Evolutionary conservation across 495 filamentous ascomycete genomes (phyloP).

Genomic region (Penicillium lagena): DNA sequence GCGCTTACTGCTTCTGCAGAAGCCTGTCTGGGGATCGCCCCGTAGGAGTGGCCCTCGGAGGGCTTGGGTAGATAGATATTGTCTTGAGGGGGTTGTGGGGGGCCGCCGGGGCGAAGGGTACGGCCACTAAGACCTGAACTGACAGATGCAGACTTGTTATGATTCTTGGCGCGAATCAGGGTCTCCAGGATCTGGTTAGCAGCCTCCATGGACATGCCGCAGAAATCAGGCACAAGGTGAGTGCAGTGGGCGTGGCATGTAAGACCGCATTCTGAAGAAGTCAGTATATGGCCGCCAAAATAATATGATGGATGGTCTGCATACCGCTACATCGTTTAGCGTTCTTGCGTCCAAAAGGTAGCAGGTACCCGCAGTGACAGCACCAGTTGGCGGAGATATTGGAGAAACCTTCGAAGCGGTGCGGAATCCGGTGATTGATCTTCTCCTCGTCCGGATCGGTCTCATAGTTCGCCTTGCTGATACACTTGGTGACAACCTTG

Average conservation of each 20-base stretch:
- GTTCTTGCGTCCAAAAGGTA: slow-evolving; percentile 94
- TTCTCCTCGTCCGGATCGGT: slow-evolving; percentile 98
- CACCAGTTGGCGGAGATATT: slow-evolving; percentile 99
- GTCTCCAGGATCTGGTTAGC: slow-evolving; percentile 81
- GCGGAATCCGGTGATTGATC: slow-evolving; percentile 97
- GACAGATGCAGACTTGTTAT: slow-evolving; percentile 40
- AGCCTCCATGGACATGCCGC: slow-evolving; percentile 97
- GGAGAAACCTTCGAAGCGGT: slow-evolving; percentile 89
- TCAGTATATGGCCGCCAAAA: slow-evolving; percentile 13
- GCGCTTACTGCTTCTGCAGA: slow-evolving; percentile 41
- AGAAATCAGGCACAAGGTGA: slow-evolving; percentile 97
- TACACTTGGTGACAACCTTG: slow-evolving; percentile 99
- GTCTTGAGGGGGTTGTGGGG: slow-evolving; percentile 45
- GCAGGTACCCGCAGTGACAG: slow-evolving; percentile 95
- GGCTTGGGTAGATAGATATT: slow-evolving; percentile 37
- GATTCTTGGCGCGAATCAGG: slow-evolving; percentile 37
- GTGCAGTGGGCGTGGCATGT: slow-evolving; percentile 88
- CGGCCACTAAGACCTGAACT: slow-evolving; percentile 54
- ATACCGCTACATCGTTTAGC: slow-evolving; percentile 84
- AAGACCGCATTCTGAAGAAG: slow-evolving; percentile 73
- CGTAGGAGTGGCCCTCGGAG: slow-evolving; percentile 42
- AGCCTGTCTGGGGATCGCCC: slow-evolving; percentile 36
- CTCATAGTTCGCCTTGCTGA: slow-evolving; percentile 97
- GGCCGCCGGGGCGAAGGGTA: slow-evolving; percentile 55
- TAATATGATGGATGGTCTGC: slow-evolving; percentile 1